A percentile compares a stretch with the other conserved stretches of the same genome.
These are phyloP conservation scores for Podospora pseudoanserina DNA, from an alignment of 495 filamentous ascomycete genomes.

Conservation along the genomic window DNA sequence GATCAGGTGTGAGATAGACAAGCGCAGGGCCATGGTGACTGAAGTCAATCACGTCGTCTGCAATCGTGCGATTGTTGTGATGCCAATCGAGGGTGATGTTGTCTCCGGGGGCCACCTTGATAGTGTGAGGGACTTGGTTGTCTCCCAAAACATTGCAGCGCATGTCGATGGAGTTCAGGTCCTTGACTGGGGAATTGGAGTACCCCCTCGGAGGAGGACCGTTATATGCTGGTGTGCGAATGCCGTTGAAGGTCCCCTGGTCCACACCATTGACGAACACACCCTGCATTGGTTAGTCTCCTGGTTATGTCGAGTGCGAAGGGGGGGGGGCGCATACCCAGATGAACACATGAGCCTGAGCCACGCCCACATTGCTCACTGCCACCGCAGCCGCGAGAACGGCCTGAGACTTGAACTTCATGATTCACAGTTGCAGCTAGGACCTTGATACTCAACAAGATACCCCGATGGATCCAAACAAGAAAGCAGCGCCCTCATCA, in stretches of 20 bases:
- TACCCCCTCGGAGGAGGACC: constrained; percentile 39
- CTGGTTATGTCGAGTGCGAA: background rate
- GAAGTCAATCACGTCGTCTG: constrained; percentile 44
- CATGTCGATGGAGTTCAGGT: constrained; percentile 42
- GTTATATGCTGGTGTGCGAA: constrained; percentile 41
- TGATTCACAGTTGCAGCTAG: background rate
- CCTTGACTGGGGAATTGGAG: constrained; percentile 44
- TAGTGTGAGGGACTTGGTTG: constrained; percentile 36
- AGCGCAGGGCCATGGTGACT: constrained; percentile 44
- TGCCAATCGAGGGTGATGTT: constrained; percentile 44
- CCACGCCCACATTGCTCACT: background rate
- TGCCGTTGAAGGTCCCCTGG: constrained; percentile 39
- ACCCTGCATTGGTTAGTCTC: constrained; percentile 20
- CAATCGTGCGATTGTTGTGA: constrained; percentile 33
- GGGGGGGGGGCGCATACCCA: background rate
- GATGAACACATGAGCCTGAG: constrained; percentile 2
- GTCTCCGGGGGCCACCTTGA: constrained; percentile 44
- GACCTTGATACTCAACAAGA: background rate
- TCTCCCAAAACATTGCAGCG: constrained; percentile 46
- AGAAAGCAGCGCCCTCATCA: background rate
- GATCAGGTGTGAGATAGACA: constrained; percentile 46
- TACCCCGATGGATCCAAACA: too few species aligned
- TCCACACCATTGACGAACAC: constrained; percentile 46
- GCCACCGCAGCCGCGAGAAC: background rate
- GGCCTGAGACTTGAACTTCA: background rate